phyloP scores from a whole-genome alignment of 768 basidiomycete species.

The Tylopilus plumbeoviolaceoides region DNA sequence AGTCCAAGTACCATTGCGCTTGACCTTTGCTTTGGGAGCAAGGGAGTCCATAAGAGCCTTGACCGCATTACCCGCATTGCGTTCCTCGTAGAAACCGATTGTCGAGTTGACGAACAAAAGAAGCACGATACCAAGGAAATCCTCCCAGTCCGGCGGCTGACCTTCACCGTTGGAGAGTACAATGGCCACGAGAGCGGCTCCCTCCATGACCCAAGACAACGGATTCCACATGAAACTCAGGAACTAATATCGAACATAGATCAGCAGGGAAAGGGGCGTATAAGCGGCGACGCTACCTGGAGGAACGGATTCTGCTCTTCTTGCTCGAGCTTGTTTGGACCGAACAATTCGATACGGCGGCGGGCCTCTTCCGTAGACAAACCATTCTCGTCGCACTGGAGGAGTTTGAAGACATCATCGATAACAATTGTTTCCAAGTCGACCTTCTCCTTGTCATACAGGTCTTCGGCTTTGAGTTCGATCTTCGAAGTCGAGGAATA shows the following conservation, averaged over 20 bases:
- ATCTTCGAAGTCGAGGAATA: conserved; percentile 40
- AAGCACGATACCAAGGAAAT: conserved; percentile 94
- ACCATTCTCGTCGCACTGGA: conserved; percentile 86
- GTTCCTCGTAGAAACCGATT: conserved; percentile 98
- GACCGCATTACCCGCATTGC: conserved; percentile 96
- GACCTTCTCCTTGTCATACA: conserved; percentile 99
- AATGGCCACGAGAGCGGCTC: conserved; percentile 90
- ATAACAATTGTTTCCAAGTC: conserved; percentile 96
- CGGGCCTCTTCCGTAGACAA: conserved; percentile 67
- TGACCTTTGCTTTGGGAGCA: conserved; percentile 94
- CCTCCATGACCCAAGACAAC: conserved; percentile 99
- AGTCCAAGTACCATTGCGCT: conserved; percentile 76
- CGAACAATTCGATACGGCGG: conserved; percentile 88
- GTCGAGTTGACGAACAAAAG: conserved; percentile 91
- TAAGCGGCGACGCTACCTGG: conserved; percentile 47
- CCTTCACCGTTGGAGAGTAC: conserved; percentile 90
- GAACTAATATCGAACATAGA: conserved; percentile 46
- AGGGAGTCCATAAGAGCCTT: conserved; percentile 99
- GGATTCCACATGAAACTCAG: conserved; percentile 99
- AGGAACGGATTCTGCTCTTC: conserved; percentile 91
- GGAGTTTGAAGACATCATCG: conserved; percentile 93
- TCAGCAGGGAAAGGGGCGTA: background rate
- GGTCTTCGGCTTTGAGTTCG: conserved; percentile 86
- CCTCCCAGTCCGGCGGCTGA: conserved; percentile 90
- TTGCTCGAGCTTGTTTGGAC: conserved; percentile 90